Base-by-base conservation (phyloP, 1,139 yeast species). In the Yamadazyma siamensis region DNA sequence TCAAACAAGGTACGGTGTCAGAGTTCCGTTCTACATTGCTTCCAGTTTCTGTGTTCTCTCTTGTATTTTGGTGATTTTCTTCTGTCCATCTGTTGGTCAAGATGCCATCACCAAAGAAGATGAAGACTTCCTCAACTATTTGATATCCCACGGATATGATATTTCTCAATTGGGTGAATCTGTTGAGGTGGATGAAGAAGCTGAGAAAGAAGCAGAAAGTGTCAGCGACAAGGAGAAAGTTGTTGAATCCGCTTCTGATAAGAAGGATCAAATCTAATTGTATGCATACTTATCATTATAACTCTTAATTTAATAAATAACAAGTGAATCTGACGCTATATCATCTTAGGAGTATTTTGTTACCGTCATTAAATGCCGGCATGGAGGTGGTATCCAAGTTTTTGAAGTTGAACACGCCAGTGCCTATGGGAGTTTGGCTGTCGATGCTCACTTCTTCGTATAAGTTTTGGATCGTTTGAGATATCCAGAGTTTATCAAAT, bases 81-180 rank as follows among this genome's bases (percentile, higher is more conserved):
- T 76, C 51, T 68, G 85, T 37, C 96, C 96, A 22, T 65, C 83
- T 17, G 78, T 88, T 29, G 88, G 83, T 47, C 96, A 88, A 61
- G 83, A 80, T 48, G 83, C 94, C 19, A 78, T 88, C 54, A 71
- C 75, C 44, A 71, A 74, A 39, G 96, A 89, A 61, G 96, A 89
- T 59, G 64, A 60, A 21, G 70, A 65, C 28, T 89, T 88, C 61
- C 51, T 80, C 32, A 75, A 65, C 16, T 87, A 83, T 56, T 74
- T 88, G 54, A 54, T 53, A 29, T 57, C 54, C 3, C 65, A 76
- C 35, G 86, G 86, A 12, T 81, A 67, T 46, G 87, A 81, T 50
- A 59, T 72, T 28, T 40, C 65, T 13, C 67, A 60, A 44, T 55
- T 75, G 44, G 80, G 80, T 44, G 65, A 57, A 29, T 52, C 47